Percentiles rank a stretch among this genome's conserved stretches.
These are phyloP conservation scores for Colletotrichum kahawae DNA, from an alignment of 2,329 filamentous ascomycete genomes.

Conservation along the genomic window DNA sequence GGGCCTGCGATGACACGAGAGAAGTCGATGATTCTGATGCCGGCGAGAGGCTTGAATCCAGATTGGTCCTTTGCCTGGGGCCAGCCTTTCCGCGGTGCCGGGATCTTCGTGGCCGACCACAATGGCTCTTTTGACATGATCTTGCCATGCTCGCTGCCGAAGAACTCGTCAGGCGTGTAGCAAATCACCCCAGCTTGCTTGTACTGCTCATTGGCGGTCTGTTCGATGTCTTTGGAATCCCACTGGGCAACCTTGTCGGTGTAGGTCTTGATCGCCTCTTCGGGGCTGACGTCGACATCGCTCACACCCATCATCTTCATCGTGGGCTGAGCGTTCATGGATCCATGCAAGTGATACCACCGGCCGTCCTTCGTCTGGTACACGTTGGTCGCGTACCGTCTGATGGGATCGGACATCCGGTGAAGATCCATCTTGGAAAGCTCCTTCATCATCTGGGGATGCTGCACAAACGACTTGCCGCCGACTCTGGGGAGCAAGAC, in stretches of 20 bases:
- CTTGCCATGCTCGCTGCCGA: not conserved
- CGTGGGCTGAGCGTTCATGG: not conserved
- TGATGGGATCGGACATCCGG: not conserved
- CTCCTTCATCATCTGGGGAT: not conserved
- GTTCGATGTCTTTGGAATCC: not conserved
- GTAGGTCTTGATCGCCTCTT: not conserved
- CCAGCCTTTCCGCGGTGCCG: not conserved
- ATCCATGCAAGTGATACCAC: not conserved
- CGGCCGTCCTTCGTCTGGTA: not conserved
- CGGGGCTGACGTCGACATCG: not conserved
- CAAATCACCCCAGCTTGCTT: not conserved
- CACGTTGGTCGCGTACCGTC: not conserved
- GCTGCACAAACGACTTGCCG: not conserved
- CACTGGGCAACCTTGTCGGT: not conserved
- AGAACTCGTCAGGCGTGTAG: not conserved
- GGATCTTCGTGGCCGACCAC: not conserved
- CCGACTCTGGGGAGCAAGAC: not conserved
- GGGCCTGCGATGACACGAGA: not conserved
- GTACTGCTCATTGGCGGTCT: not conserved
- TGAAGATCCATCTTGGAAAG: not conserved
- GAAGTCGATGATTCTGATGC: not conserved
- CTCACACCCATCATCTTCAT: slow-evolving; percentile 37
- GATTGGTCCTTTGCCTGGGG: not conserved
- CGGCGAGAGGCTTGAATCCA: not conserved
- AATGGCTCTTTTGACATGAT: not conserved